Evolutionary conservation across 1,284 basidiomycete species (phyloP), one percentile per base, ranked within the genome.

Genomic region (Phylloporus sp.): DNA sequence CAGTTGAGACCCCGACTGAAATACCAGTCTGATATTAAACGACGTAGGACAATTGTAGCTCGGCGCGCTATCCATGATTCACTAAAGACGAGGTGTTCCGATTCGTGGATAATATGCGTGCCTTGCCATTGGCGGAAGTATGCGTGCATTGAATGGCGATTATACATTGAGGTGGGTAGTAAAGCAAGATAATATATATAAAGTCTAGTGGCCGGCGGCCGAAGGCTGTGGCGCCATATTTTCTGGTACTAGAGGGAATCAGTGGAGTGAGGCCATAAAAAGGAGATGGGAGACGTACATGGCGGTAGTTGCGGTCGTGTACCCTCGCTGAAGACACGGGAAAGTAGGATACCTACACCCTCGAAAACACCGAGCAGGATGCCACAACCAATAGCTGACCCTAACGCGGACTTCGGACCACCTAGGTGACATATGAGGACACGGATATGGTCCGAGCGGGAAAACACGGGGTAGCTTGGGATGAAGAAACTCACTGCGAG

Each of bases 351-450:
- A 70, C 95, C 95, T 12, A 97, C 94, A 74, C 97, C 96, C 77
- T 96, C 95, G 73, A 97, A 98, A 31, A 98, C 96, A 71, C 97
- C 97, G 24, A 99, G 86, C 28, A 99, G 82, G 68, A 99, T 96
- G 77, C 96, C 98, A 76, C 97, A 98, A 56, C 95, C 95, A 62
- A 99, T 87, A 13, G 97, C 97, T 28, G 92, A 95, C 20, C 92
- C 91, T 53, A 98, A 81, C 22, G 95, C 95, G 40, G 94, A 91
- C 80, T 88, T 91, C 28, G 96, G 97, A 26, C 97, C 97, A 80
- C 93, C 96, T 98, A 50, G 69, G 11, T 55, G 26, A 50, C 56
- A 32, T 26, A 50, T 73, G 37, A 69, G 67, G 49, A 52, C 50
- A 52, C 40, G 37, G 7, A 59, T n/a, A 56, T 8, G 34, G 32